phyloP scores from a whole-genome alignment of 805 yeast genomes.

The Ogataea nitratoaversa region DNA sequence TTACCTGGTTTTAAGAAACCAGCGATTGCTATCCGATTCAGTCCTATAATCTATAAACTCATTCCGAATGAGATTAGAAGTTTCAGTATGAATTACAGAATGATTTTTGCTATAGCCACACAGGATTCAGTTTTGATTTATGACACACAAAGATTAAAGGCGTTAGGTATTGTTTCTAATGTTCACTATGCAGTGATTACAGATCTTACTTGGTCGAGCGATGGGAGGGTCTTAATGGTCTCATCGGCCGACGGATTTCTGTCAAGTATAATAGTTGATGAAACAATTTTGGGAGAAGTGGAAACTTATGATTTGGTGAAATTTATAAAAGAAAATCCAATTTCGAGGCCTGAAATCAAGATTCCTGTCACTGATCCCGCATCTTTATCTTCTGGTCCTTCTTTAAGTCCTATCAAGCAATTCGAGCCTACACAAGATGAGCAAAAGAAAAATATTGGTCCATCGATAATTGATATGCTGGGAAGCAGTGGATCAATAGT shows the following conservation, averaged over 20 bases:
- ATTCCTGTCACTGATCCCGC: not conserved
- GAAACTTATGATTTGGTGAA: constrained; percentile 25
- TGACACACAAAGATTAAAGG: constrained; percentile 67
- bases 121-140: constrained; percentile 79
- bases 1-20: constrained; percentile 80
- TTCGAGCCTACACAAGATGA: not conserved
- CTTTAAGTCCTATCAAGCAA: not conserved
- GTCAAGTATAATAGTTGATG: constrained; percentile 55
- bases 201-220: constrained; percentile 79
- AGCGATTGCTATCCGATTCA: constrained; percentile 77
- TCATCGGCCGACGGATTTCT: constrained; percentile 94
- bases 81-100: constrained; percentile 65
- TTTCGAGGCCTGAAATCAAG: not conserved
- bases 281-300: constrained; percentile 52
- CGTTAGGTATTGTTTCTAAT: constrained; percentile 71
- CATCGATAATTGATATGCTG: constrained; percentile 13
- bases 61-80: constrained; percentile 22
- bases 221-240: constrained; percentile 65
- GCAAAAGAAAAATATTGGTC: constrained; percentile 2
- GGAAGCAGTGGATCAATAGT: constrained; percentile 1
- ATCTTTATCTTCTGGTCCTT: not conserved
- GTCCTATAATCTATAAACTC: constrained; percentile 56
- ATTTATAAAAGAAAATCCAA: constrained; percentile 13
- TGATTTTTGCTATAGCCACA: constrained; percentile 91
- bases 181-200: constrained; percentile 87